Percentiles rank a stretch among this genome's conserved stretches.
These are phyloP conservation scores for Ormosia emarginata DNA, from an alignment of 306 rosid genomes.

Conservation along the genomic window DNA sequence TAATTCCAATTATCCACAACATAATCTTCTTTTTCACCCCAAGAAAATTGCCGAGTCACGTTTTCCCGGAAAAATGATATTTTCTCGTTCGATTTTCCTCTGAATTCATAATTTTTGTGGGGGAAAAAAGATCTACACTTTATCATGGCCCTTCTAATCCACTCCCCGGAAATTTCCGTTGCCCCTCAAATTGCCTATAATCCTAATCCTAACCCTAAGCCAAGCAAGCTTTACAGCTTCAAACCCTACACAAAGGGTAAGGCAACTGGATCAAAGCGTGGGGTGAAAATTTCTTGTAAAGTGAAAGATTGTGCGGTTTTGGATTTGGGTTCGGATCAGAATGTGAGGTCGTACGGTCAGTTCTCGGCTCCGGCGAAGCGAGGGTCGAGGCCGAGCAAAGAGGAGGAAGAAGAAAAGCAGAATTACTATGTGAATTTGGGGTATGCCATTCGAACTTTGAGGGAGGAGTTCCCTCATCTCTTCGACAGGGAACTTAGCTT, in stretches of 20 bases:
- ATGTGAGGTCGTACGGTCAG: conserved; percentile 45
- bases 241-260: conserved; percentile 26
- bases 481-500: conserved; percentile 69
- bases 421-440: conserved; percentile 76
- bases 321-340: conserved; percentile 27
- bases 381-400: conserved; percentile 62
- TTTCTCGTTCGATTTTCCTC: conserved; percentile 13
- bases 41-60: background rate
- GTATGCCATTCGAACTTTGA: conserved; percentile 70
- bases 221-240: conserved; percentile 29
- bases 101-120: background rate
- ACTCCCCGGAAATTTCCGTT: conserved; percentile 41
- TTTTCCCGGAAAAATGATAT: conserved; percentile 2
- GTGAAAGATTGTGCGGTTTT: conserved; percentile 33
- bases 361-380: conserved; percentile 64
- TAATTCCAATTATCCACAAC: conserved; percentile 22
- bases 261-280: conserved; percentile 29
- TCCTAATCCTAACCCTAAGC: conserved; percentile 40
- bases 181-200: conserved; percentile 22
- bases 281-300: conserved; percentile 26
- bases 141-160: conserved; percentile 59
- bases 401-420: conserved; percentile 73
- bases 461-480: conserved; percentile 77
- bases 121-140: background rate
- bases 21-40: background rate